Evolutionary conservation across 148 eudicot species (phyloP), one percentile per base, ranked within the genome.

Genomic region (Nyssa sinensis): DNA sequence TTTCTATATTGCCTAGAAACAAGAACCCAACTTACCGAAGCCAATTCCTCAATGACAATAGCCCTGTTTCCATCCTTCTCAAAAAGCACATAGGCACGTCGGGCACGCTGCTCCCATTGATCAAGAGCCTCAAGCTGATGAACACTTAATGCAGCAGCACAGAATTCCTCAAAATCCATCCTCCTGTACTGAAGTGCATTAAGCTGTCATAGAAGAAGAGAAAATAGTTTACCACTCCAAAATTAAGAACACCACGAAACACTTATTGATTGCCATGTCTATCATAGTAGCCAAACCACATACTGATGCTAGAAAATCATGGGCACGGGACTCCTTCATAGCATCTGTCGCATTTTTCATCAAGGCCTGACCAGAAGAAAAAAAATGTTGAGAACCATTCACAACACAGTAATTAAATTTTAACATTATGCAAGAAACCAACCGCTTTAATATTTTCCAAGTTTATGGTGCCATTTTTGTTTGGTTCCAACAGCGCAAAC

Each of bases 81-180:
- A 78, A 91, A 88, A 33, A 84, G 76, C 51, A 89, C 93, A 76
- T 88, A 91, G 69, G 96, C 96, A 82, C 90, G 85, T 30, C 96
- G 93, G 69, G 93, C 93, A 72, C 88, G 96, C 78, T 91, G 93
- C 81, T 91, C 93, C 96, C 96, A 91, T 70, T 87, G 83, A 51
- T 87, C 96, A 74, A 91, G 93, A 70, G 89, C 89, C 79, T 89
- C 96, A 24, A 91, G 86, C 80, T 91, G 96, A 83, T 91, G 81
- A 5, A 89, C 87, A 74, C 93, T 91, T 53, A 82, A 67, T 64
- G 90, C 84, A 67, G 96, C 89, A 5, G 91, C 91, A 83, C 91
- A 87, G 75, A 91, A 91, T 83, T 91, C 96, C 67, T 89, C 96
- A 44, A 91, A 91, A 75, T 89, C 93, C 93, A 91, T 91, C 73